Percentiles rank a stretch among this genome's conserved stretches.
Evolutionary conservation across 306 rosid genomes (phyloP).

Genomic region (Quercus berberidifolia): DNA sequence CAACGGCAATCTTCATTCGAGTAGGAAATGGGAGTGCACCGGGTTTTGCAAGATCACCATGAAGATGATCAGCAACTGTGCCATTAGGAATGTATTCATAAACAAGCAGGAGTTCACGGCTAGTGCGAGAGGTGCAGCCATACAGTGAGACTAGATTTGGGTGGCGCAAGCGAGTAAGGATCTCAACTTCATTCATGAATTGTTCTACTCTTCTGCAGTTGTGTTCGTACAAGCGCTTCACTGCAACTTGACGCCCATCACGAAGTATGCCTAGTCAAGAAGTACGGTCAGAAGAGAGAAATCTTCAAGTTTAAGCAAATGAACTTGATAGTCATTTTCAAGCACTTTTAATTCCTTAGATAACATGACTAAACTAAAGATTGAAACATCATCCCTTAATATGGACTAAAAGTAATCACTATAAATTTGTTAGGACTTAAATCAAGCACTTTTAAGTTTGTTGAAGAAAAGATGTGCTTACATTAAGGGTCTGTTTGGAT

Average conservation of each 20-base stretch:
- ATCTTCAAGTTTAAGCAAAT: not conserved
- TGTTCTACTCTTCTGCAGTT: constrained; percentile 74
- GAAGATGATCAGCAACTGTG: constrained; percentile 84
- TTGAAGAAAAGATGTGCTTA: too few relatives aligned
- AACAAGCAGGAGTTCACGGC: constrained; percentile 83
- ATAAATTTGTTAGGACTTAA: too few relatives aligned
- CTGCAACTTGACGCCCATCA: constrained; percentile 78
- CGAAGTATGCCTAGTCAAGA: constrained; percentile 49
- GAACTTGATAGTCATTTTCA: too few relatives aligned
- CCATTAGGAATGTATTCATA: constrained; percentile 82
- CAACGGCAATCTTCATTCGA: constrained; percentile 70
- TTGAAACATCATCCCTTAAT: too few relatives aligned
- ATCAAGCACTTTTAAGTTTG: too few relatives aligned
- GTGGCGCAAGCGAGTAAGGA: constrained; percentile 56
- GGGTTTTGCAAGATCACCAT: constrained; percentile 47
- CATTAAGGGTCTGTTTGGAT: too few relatives aligned
- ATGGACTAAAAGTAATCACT: too few relatives aligned
- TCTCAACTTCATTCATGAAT: constrained; percentile 69
- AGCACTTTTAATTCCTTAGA: too few relatives aligned
- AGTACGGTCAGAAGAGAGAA: constrained; percentile 8
- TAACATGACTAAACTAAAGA: too few relatives aligned
- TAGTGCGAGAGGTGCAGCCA: constrained; percentile 80
- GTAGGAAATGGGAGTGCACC: constrained; percentile 49
- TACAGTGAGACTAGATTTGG: constrained; percentile 69
- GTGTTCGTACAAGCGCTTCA: constrained; percentile 80